Conservation (phyloP, 768 basidiomycete species). For the Erythrobasidium yunnanense region DNA sequence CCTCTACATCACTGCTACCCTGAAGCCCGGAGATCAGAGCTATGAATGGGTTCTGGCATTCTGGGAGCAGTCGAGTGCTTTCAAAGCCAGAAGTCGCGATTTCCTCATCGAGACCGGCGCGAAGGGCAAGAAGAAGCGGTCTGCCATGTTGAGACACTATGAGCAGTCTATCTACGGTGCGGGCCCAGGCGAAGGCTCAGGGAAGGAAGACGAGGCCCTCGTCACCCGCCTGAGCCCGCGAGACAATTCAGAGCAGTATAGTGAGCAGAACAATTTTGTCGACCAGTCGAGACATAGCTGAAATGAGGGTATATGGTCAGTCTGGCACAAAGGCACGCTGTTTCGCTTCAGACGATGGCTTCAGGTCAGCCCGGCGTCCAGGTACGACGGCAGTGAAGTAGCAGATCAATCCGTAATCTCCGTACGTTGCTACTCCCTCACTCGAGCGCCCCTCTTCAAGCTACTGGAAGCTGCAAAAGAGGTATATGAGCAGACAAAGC, state of each 20-base stretch:
- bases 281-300: not conserved
- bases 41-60: conserved; percentile 24
- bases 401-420: not conserved
- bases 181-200: not conserved
- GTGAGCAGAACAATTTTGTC: not conserved
- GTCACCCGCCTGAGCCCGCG: conserved; percentile 10
- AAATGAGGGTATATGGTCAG: not conserved
- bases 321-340: conserved; percentile 4
- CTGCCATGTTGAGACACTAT: not conserved
- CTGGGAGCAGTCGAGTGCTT: conserved; percentile 22
- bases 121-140: not conserved
- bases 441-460: conserved; percentile 18
- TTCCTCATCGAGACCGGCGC: conserved; percentile 17
- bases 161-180: not conserved
- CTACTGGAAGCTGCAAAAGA: conserved; percentile 16
- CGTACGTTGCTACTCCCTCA: conserved; percentile 19
- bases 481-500: conserved; percentile 2
- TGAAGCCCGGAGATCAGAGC: conserved; percentile 11
- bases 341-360: not conserved
- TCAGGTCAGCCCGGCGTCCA: not conserved
- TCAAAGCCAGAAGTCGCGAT: conserved; percentile 14
- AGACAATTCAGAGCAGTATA: conserved; percentile 17
- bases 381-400: not conserved
- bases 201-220: not conserved
- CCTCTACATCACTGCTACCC: conserved; percentile 16